These are phyloP conservation scores for Cyclanthera cordifolia DNA, from an alignment of 306 rosid species.

Conservation along the genomic window DNA sequence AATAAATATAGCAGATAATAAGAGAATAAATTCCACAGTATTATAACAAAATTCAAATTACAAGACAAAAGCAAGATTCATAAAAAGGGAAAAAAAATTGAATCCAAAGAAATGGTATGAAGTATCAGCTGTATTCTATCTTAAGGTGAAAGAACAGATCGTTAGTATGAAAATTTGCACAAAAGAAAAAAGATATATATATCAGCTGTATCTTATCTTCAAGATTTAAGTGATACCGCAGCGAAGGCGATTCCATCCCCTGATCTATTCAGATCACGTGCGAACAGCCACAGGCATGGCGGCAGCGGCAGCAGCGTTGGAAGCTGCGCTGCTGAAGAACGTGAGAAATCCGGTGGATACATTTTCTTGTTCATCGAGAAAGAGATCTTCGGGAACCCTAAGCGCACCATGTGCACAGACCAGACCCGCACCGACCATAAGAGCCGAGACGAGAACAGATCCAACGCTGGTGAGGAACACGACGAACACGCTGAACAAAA, in stretches of 20 bases:
- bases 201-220: conserved; percentile 6
- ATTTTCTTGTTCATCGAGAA: conserved; percentile 60
- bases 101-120: neutral
- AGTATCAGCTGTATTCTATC: neutral
- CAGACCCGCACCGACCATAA: conserved; percentile 45
- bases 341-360: conserved; percentile 51
- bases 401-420: conserved; percentile 70
- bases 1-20: neutral
- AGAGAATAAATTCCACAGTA: neutral
- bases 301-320: conserved; percentile 38
- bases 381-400: conserved; percentile 83
- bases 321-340: conserved; percentile 49
- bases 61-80: neutral
- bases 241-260: neutral
- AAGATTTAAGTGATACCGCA: too few species aligned
- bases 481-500: conserved; percentile 35
- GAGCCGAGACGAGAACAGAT: conserved; percentile 59
- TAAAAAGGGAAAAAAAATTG: neutral
- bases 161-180: conserved; percentile 1
- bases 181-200: neutral
- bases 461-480: conserved; percentile 86
- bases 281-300: conserved; percentile 35
- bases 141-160: neutral
- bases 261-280: conserved; percentile 18
- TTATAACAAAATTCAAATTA: conserved; percentile 6